Evolutionary conservation across 208 protist species (phyloP).

Genomic region (Endotrypanum monterogeii): DNA sequence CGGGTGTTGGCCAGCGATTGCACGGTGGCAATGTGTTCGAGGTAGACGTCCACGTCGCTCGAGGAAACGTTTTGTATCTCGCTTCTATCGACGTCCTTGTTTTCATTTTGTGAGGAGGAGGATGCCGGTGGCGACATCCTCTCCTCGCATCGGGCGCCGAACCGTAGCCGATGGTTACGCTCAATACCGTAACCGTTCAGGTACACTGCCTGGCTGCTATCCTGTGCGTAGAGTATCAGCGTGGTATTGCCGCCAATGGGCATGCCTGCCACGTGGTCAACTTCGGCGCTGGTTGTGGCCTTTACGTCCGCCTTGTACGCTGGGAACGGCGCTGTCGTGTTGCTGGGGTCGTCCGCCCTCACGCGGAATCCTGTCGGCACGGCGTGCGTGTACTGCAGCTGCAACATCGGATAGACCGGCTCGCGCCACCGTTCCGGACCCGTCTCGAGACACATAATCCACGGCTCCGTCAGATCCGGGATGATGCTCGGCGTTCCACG

Average conservation of each 20-base stretch:
- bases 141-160: constrained; percentile 53
- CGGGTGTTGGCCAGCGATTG: constrained; percentile 53
- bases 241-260: constrained; percentile 55
- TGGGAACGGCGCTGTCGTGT: constrained; percentile 63
- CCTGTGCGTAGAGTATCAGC: constrained; percentile 48
- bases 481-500: neutral
- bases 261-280: constrained; percentile 31
- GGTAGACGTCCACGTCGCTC: constrained; percentile 7
- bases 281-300: constrained; percentile 12
- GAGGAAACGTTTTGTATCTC: neutral
- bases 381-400: constrained; percentile 64
- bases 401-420: constrained; percentile 45
- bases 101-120: neutral
- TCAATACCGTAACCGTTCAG: constrained; percentile 79
- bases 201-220: constrained; percentile 63
- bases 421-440: constrained; percentile 67
- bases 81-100: neutral
- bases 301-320: constrained; percentile 7
- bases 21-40: constrained; percentile 12
- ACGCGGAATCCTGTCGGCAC: constrained; percentile 56
- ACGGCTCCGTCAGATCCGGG: constrained; percentile 64
- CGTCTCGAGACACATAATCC: constrained; percentile 76
- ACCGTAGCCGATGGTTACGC: constrained; percentile 58
- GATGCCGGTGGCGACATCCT: constrained; percentile 14
- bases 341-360: constrained; percentile 54